phyloP scores from a whole-genome alignment of 1,284 basidiomycete genomes.

The Vanrija humicola region DNA sequence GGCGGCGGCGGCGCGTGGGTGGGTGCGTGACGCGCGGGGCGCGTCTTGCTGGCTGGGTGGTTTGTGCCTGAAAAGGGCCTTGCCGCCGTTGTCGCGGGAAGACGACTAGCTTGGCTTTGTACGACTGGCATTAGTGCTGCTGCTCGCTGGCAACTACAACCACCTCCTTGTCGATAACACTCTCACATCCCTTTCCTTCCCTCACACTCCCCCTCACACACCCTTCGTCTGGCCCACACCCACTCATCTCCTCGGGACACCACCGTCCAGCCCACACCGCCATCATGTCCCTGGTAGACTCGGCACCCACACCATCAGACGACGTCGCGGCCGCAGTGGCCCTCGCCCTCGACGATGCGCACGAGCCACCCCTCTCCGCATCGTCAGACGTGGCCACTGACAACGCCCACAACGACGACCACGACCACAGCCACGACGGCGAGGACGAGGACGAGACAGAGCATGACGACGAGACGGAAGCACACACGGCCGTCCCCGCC shows the following conservation, averaged over 20 bases:
- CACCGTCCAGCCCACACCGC: not conserved
- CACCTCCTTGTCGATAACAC: too few relatives aligned
- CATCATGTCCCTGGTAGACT: conserved; percentile 2
- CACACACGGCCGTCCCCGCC: not conserved
- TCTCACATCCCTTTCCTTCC: too few relatives aligned
- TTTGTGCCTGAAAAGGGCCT: too few relatives aligned
- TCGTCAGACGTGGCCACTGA: not conserved
- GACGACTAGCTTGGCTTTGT: too few relatives aligned
- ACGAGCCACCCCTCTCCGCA: not conserved
- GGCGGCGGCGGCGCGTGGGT: too few relatives aligned
- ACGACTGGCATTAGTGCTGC: too few relatives aligned
- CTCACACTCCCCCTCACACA: not conserved
- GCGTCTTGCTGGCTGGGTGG: too few relatives aligned
- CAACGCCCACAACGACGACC: not conserved
- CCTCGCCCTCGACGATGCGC: too few relatives aligned
- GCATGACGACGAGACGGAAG: too few relatives aligned
- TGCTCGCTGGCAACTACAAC: too few relatives aligned
- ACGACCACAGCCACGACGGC: not conserved
- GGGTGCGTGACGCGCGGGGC: too few relatives aligned
- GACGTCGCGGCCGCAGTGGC: not conserved
- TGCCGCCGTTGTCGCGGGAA: too few relatives aligned
- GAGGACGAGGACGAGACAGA: not conserved
- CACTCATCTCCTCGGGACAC: not conserved
- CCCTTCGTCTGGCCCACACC: not conserved
- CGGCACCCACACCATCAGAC: not conserved